These are phyloP conservation scores for Corrigiola litoralis DNA, from an alignment of 179 eudicot genomes.

Conservation along the genomic window DNA sequence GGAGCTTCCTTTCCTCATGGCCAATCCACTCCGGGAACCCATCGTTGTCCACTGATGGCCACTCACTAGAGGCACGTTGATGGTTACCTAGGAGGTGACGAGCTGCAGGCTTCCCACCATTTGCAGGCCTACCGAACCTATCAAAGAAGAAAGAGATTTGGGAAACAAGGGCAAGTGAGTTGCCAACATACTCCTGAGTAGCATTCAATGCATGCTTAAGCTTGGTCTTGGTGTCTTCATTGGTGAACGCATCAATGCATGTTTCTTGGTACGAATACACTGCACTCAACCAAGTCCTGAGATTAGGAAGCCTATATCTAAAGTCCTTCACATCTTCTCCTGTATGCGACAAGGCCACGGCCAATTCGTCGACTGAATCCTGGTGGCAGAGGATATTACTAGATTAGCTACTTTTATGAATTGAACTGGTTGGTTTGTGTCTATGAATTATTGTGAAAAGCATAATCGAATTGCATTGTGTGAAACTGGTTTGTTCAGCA, in stretches of 20 bases:
- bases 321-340: conserved; percentile 19
- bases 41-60: not conserved
- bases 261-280: conserved; percentile 74
- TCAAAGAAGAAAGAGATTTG: conserved; percentile 31
- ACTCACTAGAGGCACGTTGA: not conserved
- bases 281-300: conserved; percentile 81
- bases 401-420: too few species aligned
- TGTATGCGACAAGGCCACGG: conserved; percentile 25
- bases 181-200: conserved; percentile 54
- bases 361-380: conserved; percentile 65
- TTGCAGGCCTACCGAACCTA: conserved; percentile 12
- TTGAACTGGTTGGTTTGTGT: too few species aligned
- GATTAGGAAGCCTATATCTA: conserved; percentile 28
- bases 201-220: conserved; percentile 34
- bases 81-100: conserved; percentile 38
- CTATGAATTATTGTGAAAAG: too few species aligned
- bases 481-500: too few species aligned
- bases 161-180: conserved; percentile 63
- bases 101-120: not conserved
- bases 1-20: conserved; percentile 44
- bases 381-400: too few species aligned
- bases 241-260: conserved; percentile 71
- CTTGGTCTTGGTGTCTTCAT: conserved; percentile 38
- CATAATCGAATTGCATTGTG: too few species aligned
- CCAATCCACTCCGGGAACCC: conserved; percentile 59